Evolutionary conservation across 2,329 filamentous ascomycete species (phyloP).

Genomic region (Drechmeria coniospora): DNA sequence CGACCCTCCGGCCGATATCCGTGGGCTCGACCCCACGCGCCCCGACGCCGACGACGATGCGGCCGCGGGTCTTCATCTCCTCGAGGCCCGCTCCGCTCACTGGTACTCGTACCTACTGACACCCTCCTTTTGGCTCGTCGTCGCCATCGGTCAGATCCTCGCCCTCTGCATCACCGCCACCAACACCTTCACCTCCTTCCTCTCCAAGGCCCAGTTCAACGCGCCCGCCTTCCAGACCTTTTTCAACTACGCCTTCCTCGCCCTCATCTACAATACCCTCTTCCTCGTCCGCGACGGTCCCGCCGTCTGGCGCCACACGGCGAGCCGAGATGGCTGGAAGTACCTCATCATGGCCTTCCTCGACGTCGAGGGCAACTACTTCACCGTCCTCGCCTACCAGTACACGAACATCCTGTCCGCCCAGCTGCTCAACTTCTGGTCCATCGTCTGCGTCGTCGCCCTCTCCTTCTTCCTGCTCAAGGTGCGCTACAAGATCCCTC

Average conservation of each 20-base stretch:
- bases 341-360: slow-evolving; percentile 86
- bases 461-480: slow-evolving; percentile 69
- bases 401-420: slow-evolving; percentile 86
- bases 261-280: slow-evolving; percentile 64
- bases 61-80: slow-evolving; percentile 33
- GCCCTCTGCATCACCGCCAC: slow-evolving; percentile 83
- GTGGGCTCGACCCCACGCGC: slow-evolving; percentile 2
- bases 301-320: slow-evolving; percentile 48
- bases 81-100: slow-evolving; percentile 36
- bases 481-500: slow-evolving; percentile 79
- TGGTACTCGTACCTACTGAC: slow-evolving; percentile 70
- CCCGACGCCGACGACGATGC: slow-evolving; percentile 20
- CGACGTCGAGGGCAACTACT: slow-evolving; percentile 96
- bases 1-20: slow-evolving; percentile 5
- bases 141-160: slow-evolving; percentile 68
- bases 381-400: slow-evolving; percentile 85
- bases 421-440: slow-evolving; percentile 97
- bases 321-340: slow-evolving; percentile 70
- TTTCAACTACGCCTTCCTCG: slow-evolving; percentile 83
- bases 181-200: slow-evolving; percentile 75
- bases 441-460: slow-evolving; percentile 80
- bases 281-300: slow-evolving; percentile 69
- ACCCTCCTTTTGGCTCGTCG: slow-evolving; percentile 73
- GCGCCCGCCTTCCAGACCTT: slow-evolving; percentile 93
- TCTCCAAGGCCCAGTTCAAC: slow-evolving; percentile 49